Percentiles rank a stretch among this genome's conserved stretches.
These are phyloP conservation scores for Penicillium riverlandense DNA, from an alignment of 495 filamentous ascomycete species.

Conservation along the genomic window DNA sequence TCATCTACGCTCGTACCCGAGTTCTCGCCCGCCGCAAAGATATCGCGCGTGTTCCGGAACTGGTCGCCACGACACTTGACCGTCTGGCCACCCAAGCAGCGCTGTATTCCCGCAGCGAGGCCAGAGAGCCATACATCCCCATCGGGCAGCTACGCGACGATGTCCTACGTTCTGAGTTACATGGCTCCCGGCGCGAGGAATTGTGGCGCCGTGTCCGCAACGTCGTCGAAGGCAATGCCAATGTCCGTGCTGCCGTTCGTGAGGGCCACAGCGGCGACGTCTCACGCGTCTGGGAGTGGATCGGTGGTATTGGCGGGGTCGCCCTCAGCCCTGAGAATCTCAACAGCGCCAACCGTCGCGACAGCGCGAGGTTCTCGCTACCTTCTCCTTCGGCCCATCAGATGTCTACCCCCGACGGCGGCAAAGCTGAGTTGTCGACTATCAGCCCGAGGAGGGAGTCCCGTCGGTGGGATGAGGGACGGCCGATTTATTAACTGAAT, in stretches of 20 bases:
- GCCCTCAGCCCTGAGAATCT: constrained; percentile 30
- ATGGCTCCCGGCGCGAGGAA: constrained; percentile 59
- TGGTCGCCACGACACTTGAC: constrained; percentile 77
- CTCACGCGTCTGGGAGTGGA: constrained; percentile 92
- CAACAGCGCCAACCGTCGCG: constrained; percentile 24
- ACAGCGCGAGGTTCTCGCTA: constrained; percentile 36
- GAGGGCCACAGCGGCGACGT: constrained; percentile 82
- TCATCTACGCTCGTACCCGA: constrained; percentile 51
- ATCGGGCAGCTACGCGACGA: constrained; percentile 88
- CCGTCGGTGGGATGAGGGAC: constrained; percentile 55
- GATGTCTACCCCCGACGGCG: constrained; percentile 10
- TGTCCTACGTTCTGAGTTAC: constrained; percentile 76
- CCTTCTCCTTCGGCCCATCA: constrained; percentile 31
- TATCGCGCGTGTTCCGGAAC: constrained; percentile 61
- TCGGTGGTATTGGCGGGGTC: constrained; percentile 55
- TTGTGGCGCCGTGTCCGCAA: constrained; percentile 75
- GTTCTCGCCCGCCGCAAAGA: constrained; percentile 52
- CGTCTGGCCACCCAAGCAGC: constrained; percentile 76
- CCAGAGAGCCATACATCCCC: constrained; percentile 68
- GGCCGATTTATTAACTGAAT: constrained; percentile 46
- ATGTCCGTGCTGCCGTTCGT: constrained; percentile 77
- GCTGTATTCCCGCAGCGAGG: constrained; percentile 57
- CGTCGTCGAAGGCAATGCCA: constrained; percentile 88
- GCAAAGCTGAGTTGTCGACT: constrained; percentile 6
- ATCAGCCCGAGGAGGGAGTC: constrained; percentile 26